These are phyloP conservation scores for Ramularia endophylla DNA, from an alignment of 2,329 filamentous ascomycete species.

Conservation along the genomic window DNA sequence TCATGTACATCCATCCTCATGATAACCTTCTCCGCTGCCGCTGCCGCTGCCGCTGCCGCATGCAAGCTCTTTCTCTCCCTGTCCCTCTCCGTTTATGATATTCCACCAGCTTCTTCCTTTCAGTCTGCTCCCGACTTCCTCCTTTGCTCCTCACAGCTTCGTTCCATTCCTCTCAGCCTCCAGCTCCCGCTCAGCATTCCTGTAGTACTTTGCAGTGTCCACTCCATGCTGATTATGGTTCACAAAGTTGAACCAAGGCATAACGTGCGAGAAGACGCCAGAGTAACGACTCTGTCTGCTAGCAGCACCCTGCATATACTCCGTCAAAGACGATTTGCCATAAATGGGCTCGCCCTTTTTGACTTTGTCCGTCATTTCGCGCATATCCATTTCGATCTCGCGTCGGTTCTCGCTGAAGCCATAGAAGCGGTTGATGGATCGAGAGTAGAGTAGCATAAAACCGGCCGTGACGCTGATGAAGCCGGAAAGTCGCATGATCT, in stretches of 20 bases:
- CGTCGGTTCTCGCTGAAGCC: slow-evolving; percentile 87
- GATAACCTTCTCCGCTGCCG: too few relatives aligned
- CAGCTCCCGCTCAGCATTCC: slow-evolving; percentile 87
- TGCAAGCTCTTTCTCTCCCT: too few relatives aligned
- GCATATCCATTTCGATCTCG: slow-evolving; percentile 94
- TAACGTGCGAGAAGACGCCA: slow-evolving; percentile 71
- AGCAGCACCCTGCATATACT: slow-evolving; percentile 91
- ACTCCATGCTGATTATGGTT: slow-evolving; percentile 96
- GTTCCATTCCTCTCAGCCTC: slow-evolving; percentile 61
- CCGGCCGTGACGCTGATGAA: slow-evolving; percentile 69
- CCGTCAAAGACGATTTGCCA: slow-evolving; percentile 68
- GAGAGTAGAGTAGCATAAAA: slow-evolving; percentile 78
- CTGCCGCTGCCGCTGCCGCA: too few relatives aligned
- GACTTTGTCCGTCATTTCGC: slow-evolving; percentile 94
- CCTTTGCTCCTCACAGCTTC: slow-evolving; percentile 1
- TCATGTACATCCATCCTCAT: too few relatives aligned
- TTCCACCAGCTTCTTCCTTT: too few relatives aligned
- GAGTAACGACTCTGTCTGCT: slow-evolving; percentile 89
- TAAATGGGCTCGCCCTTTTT: slow-evolving; percentile 89
- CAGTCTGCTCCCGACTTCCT: too few relatives aligned
- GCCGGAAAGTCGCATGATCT: slow-evolving; percentile 72
- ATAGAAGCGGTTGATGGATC: slow-evolving; percentile 84
- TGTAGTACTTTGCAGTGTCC: slow-evolving; percentile 98
- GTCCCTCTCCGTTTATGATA: too few relatives aligned
- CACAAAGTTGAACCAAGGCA: slow-evolving; percentile 98